phyloP scores from a whole-genome alignment of 768 basidiomycete genomes.

The Xerocomellus chrysenteron region DNA sequence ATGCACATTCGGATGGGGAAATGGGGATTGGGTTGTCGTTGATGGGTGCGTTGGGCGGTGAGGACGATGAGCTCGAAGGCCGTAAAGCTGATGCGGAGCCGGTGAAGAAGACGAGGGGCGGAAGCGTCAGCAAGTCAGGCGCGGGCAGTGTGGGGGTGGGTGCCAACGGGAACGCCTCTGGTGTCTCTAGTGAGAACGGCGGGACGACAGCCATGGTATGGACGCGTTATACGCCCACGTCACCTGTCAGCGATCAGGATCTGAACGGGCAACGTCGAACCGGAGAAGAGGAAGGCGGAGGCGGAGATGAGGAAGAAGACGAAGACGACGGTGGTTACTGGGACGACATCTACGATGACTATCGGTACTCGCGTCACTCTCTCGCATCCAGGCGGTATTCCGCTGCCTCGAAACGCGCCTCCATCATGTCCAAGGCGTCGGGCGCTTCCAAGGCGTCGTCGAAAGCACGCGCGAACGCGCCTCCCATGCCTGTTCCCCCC shows the following conservation, averaged over 20 bases:
- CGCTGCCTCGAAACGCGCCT: background rate
- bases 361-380: slow-evolving; percentile 68
- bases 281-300: slow-evolving; percentile 7
- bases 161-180: slow-evolving; percentile 1
- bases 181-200: background rate
- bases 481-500: slow-evolving; percentile 27
- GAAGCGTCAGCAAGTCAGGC: background rate
- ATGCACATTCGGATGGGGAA: slow-evolving; percentile 54
- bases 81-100: slow-evolving; percentile 5
- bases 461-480: slow-evolving; percentile 20
- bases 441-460: slow-evolving; percentile 28
- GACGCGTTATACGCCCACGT: slow-evolving; percentile 31
- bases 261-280: background rate
- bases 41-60: slow-evolving; percentile 48
- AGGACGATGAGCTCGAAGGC: slow-evolving; percentile 25
- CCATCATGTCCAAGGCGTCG: slow-evolving; percentile 21
- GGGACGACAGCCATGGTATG: slow-evolving; percentile 22
- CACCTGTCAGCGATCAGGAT: slow-evolving; percentile 10
- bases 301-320: slow-evolving; percentile 20
- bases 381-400: slow-evolving; percentile 37
- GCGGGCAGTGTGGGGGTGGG: slow-evolving; percentile 4
- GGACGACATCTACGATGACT: slow-evolving; percentile 84
- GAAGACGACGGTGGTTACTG: slow-evolving; percentile 45
- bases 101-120: background rate
- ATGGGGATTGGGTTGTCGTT: slow-evolving; percentile 70